phyloP scores from a whole-genome alignment of 2,329 filamentous ascomycete genomes.

The Microsporum audouinii region DNA sequence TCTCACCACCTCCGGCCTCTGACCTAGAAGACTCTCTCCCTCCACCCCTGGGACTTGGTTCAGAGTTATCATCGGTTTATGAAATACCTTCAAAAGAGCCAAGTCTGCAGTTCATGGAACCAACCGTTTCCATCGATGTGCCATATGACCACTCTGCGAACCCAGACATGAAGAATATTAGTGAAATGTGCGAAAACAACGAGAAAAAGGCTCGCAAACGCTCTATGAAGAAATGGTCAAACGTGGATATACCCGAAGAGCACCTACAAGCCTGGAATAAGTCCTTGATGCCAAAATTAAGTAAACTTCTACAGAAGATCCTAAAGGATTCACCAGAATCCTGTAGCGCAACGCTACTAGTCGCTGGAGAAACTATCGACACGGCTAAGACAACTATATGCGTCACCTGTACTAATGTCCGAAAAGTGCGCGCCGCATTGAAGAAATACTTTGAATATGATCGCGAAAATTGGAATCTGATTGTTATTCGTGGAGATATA shows the following conservation, averaged over 20 bases:
- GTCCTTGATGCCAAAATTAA: slow-evolving; percentile 45
- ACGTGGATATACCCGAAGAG: slow-evolving; percentile 43
- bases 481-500: slow-evolving; percentile 50
- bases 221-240: slow-evolving; percentile 35
- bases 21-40: slow-evolving; percentile 34
- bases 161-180: slow-evolving; percentile 12
- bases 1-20: slow-evolving; percentile 29
- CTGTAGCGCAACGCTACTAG: slow-evolving; percentile 49
- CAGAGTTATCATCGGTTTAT: slow-evolving; percentile 5
- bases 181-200: slow-evolving; percentile 16
- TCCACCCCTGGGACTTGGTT: slow-evolving; percentile 28
- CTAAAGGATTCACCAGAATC: slow-evolving; percentile 50
- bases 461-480: slow-evolving; percentile 45
- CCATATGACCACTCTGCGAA: slow-evolving; percentile 17
- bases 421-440: slow-evolving; percentile 47
- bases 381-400: slow-evolving; percentile 51
- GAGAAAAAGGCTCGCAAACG: slow-evolving; percentile 29
- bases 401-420: slow-evolving; percentile 49
- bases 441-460: slow-evolving; percentile 48
- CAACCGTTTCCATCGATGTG: slow-evolving; percentile 10
- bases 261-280: slow-evolving; percentile 50
- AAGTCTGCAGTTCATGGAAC: slow-evolving; percentile 5
- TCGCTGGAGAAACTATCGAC: slow-evolving; percentile 47
- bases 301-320: slow-evolving; percentile 47
- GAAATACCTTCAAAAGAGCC: slow-evolving; percentile 13